Conservation (phyloP, 1,284 basidiomycete species). For the Apiotrichum siamense region DNA sequence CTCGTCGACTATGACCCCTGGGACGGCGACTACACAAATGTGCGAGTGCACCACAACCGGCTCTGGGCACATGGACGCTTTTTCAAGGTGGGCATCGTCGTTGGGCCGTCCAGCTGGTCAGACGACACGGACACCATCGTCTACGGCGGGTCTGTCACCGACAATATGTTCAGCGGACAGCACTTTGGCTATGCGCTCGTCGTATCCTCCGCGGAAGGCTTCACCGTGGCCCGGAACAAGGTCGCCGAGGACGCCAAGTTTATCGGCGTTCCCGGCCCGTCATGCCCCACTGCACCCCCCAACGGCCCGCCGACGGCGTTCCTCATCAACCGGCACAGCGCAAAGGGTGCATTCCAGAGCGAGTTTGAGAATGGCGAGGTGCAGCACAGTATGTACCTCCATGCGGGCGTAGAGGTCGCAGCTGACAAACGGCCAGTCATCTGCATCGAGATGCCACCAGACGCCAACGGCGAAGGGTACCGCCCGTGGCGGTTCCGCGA, state of each 20-base stretch:
- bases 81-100: conserved; percentile 46
- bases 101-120: conserved; percentile 47
- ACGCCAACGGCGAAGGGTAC: conserved; percentile 34
- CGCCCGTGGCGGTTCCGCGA: conserved; percentile 44
- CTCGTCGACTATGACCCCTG: conserved; percentile 48
- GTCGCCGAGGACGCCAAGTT: conserved; percentile 31
- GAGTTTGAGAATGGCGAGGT: conserved; percentile 49
- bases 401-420: background rate
- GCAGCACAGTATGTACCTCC: conserved; percentile 43
- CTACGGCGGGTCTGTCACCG: conserved; percentile 38
- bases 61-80: conserved; percentile 43
- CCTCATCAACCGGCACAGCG: conserved; percentile 44
- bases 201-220: conserved; percentile 42
- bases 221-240: conserved; percentile 41
- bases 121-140: conserved; percentile 47
- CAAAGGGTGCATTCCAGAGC: conserved; percentile 40
- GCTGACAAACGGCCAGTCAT: conserved; percentile 34
- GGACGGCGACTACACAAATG: conserved; percentile 44
- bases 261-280: conserved; percentile 34
- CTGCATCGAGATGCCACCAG: conserved; percentile 40
- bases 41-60: conserved; percentile 42
- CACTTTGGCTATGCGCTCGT: conserved; percentile 47
- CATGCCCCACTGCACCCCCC: conserved; percentile 44
- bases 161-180: conserved; percentile 41
- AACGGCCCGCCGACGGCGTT: conserved; percentile 44